Evolutionary conservation across 2,329 filamentous ascomycete species (phyloP), one percentile per base, ranked within the genome.

Genomic region (Cordyceps cateniannulata): DNA sequence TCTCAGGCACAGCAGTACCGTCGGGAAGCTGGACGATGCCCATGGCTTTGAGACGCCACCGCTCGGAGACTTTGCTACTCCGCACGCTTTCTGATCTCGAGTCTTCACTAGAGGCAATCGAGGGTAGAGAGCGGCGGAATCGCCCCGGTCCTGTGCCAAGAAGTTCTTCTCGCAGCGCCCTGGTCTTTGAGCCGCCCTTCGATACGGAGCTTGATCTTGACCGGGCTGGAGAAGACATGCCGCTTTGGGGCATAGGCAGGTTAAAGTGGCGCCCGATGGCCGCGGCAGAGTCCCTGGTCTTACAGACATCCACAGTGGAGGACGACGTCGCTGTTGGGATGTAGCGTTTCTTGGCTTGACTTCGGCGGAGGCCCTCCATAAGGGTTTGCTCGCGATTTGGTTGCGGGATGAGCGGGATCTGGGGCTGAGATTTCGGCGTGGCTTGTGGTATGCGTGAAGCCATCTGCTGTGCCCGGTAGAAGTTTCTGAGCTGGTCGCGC

Each of bases 21-120:
- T 84, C 77, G 5, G 79, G 75, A 75, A 82, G 77, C 63, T 77
- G 79, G 3, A 82, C 79, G 20, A 84, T 75, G 10, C 77, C 78
- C 77, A 80, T 79, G 47, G 77, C 77, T 56, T 79, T 80, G 61
- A 81, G 70, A 5, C 73, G 70, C 78, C 78, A 81, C 44, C 75
- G 71, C 57, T 77, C 75, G 7, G 77, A 79, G 7, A 73, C 74
- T 55, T 69, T 75, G 66, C 74, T 77, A 3, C 70, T 67, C 42
- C 65, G 67, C 3, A 65, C 60, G 7, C 63, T 65, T 18, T 72
- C 70, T 1, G 69, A 64, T 20, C 66, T 67, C 24, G 66, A 64
- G 29, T 64, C 63, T 14, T 68, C 69, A 44, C 67, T 64, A 8
- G 69, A 69, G 9, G 70, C 68, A 55, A 71, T 67, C 1, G 73